phyloP scores from a whole-genome alignment of 192 early-diverging fungal genomes.

The Haplosporangium gracile region DNA sequence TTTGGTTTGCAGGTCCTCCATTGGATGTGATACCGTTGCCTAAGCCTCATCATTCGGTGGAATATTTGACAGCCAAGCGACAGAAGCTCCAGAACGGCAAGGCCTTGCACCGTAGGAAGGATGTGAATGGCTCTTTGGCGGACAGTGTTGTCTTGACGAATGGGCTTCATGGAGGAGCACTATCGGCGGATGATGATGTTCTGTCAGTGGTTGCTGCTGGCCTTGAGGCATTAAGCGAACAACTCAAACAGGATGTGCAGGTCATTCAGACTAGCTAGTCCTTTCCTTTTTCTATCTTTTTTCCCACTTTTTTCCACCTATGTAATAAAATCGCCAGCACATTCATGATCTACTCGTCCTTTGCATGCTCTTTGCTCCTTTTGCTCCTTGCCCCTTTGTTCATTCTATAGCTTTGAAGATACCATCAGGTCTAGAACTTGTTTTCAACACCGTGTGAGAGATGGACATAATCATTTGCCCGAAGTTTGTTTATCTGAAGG shows the following conservation, averaged over 20 bases:
- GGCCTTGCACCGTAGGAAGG: background rate
- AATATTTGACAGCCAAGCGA: slow-evolving; percentile 38
- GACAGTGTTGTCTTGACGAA: background rate
- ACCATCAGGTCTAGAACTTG: too few relatives aligned
- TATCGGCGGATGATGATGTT: background rate
- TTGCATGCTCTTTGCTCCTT: background rate
- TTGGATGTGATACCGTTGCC: slow-evolving; percentile 54
- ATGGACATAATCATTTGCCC: too few relatives aligned
- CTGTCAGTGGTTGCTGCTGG: slow-evolving; percentile 11
- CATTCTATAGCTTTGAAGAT: too few relatives aligned
- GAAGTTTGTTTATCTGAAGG: too few relatives aligned
- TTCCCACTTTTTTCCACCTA: background rate
- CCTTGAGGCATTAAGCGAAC: slow-evolving; percentile 31
- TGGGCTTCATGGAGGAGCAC: background rate
- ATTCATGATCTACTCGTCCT: background rate
- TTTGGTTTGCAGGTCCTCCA: slow-evolving; percentile 61
- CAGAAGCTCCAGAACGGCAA: slow-evolving; percentile 11
- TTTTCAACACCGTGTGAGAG: too few relatives aligned
- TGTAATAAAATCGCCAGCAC: background rate
- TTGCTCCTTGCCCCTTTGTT: too few relatives aligned
- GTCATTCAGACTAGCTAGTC: slow-evolving; percentile 38
- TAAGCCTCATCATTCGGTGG: slow-evolving; percentile 55
- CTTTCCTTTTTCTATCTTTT: background rate
- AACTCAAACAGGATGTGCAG: slow-evolving; percentile 32
- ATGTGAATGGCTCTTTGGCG: background rate